Evolutionary conservation across 208 protist genomes (phyloP).

Genomic region (Endotrypanum monterogeii): DNA sequence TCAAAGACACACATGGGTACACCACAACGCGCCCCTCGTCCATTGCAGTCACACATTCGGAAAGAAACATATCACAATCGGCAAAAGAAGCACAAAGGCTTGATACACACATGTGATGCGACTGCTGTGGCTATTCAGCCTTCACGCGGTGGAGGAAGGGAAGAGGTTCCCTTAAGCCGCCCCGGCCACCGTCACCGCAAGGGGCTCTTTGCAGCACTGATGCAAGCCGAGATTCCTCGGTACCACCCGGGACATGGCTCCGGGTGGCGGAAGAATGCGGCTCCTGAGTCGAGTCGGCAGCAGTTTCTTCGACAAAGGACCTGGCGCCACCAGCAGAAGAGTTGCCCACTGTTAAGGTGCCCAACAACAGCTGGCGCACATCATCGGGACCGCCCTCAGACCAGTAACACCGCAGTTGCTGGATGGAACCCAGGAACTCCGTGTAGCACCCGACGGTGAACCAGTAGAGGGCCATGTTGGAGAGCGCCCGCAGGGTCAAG

Average conservation of each 20-base stretch:
- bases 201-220: not conserved
- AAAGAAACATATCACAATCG: not conserved
- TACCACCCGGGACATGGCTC: not conserved
- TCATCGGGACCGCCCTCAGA: conserved; percentile 33
- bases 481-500: conserved; percentile 1
- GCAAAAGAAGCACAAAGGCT: not conserved
- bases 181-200: not conserved
- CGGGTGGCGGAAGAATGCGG: not conserved
- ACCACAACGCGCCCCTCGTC: not conserved
- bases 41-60: not conserved
- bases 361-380: conserved; percentile 22
- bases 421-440: conserved; percentile 34
- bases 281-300: not conserved
- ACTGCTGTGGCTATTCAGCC: not conserved
- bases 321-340: not conserved
- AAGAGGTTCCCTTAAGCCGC: not conserved
- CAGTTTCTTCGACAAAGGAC: not conserved
- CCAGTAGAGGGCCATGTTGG: conserved; percentile 39
- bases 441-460: conserved; percentile 30
- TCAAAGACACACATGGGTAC: not conserved
- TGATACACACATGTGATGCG: not conserved
- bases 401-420: conserved; percentile 28
- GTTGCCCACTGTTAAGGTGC: conserved; percentile 6
- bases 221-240: not conserved
- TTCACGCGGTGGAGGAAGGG: conserved; percentile 14